These are phyloP conservation scores for Tricholomella constricta DNA, from an alignment of 768 basidiomycete species.

Conservation along the genomic window DNA sequence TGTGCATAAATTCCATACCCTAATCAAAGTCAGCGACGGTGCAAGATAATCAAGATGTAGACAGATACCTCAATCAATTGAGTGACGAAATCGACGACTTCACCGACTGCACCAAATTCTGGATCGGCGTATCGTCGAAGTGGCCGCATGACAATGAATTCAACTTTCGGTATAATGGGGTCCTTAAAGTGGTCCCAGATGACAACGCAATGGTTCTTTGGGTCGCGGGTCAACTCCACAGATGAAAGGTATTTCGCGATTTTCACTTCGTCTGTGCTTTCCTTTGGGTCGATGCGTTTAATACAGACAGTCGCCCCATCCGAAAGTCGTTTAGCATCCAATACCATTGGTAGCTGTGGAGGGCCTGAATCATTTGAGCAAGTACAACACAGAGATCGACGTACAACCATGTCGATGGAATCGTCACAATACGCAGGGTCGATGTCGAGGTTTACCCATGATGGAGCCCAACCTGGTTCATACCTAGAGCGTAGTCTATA, in stretches of 20 bases:
- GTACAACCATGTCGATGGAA: neutral
- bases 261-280: conserved; percentile 6
- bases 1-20: conserved; percentile 34
- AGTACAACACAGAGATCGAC: neutral
- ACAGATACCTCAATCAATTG: conserved; percentile 22
- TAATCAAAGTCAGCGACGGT: conserved; percentile 4
- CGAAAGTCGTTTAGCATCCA: conserved; percentile 9
- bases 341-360: conserved; percentile 2
- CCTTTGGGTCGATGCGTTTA: conserved; percentile 10
- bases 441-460: conserved; percentile 23
- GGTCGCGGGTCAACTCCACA: conserved; percentile 1
- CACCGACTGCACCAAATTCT: conserved; percentile 26
- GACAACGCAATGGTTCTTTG: conserved; percentile 13
- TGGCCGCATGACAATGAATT: conserved; percentile 36
- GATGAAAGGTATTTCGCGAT: conserved; percentile 15
- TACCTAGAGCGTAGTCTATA: conserved; percentile 31
- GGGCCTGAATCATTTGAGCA: neutral
- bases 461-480: conserved; percentile 29
- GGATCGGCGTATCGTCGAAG: conserved; percentile 39
- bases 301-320: conserved; percentile 7
- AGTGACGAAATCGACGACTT: conserved; percentile 33
- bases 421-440: conserved; percentile 7
- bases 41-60: neutral
- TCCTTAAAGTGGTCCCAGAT: conserved; percentile 23
- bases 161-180: conserved; percentile 11